Evolutionary conservation across 192 early-diverging fungal genomes (phyloP), one percentile per base, ranked within the genome.

Genomic region (Dimargaris cristalligena): DNA sequence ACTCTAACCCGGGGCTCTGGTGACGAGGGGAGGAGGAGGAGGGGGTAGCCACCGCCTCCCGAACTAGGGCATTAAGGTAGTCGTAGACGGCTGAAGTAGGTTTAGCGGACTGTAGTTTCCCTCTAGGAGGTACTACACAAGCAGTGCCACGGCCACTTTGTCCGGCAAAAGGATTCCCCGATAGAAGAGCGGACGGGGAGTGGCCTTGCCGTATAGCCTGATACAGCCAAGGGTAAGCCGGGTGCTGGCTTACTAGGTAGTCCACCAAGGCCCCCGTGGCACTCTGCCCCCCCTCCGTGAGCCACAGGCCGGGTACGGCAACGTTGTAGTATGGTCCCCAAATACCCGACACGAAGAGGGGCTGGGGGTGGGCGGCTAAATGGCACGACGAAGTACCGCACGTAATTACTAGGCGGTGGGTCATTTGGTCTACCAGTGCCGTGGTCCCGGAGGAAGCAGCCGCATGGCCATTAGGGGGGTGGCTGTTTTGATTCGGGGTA

Each of bases 341-440:
- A 3, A 75, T 59, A 3, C 86, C 87, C 33, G 65, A 63, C 2
- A 85, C 78, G 71, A 80, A 78, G 29, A 77, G 67, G 1, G 79
- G 69, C 11, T 71, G 56, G 4, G 61, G 60, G 16, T 66, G 60
- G 64, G 84, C 71, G 52, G 74, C 71, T 62, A 87, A 76, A 59
- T 87, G 83, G 59, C 85, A 89, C 1, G 79, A 75, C 0, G 85
- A 85, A 11, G 85, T 87, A 35, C 86, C 86, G 48, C 77, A 77
- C 41, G 86, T 89, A 49, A 83, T 72, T 1, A 78, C 81, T 60
- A 85, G 47, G 14, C 68, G 65, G 9, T 48, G 56, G 31, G 16
- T 64, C 46, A 68, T 33, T 20, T 34, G 45, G 34, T 60, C 48
- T 23, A 22, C 47, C 6, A 22, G 4, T n/a, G 18, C 13, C 18